Conservation (phyloP, 2,329 filamentous ascomycete species). For the Trichophaea hybrida region DNA sequence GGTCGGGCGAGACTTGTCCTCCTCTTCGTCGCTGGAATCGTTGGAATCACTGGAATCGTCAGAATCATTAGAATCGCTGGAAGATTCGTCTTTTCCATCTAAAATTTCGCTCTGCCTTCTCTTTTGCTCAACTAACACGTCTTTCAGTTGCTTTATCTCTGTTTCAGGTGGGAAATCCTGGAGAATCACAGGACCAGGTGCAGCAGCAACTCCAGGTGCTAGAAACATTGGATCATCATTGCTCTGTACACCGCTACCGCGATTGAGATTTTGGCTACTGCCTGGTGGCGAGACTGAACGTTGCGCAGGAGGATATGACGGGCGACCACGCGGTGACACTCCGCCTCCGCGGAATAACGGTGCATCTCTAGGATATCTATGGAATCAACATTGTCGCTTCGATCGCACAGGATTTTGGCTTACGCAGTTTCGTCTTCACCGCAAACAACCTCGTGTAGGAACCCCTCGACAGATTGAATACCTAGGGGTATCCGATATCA, state of each 20-base stretch:
- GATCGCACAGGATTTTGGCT: not conserved
- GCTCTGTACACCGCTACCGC: not conserved
- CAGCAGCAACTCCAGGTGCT: not conserved
- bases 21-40: not conserved
- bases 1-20: not conserved
- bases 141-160: not conserved
- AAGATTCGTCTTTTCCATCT: too few relatives aligned
- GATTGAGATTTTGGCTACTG: not conserved
- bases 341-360: not conserved
- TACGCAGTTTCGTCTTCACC: not conserved
- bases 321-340: not conserved
- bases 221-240: not conserved
- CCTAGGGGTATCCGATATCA: not conserved
- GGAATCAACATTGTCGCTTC: not conserved
- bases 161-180: not conserved
- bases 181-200: not conserved
- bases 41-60: too few relatives aligned
- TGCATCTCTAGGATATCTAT: not conserved
- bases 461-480: not conserved
- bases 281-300: not conserved
- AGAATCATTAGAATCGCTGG: too few relatives aligned
- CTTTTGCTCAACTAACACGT: slow-evolving; percentile 3
- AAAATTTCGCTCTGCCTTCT: not conserved
- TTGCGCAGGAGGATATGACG: not conserved
- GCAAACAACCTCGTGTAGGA: not conserved